Base-by-base conservation (phyloP, 345 rosid genomes). In the Stellera chamaejasme region DNA sequence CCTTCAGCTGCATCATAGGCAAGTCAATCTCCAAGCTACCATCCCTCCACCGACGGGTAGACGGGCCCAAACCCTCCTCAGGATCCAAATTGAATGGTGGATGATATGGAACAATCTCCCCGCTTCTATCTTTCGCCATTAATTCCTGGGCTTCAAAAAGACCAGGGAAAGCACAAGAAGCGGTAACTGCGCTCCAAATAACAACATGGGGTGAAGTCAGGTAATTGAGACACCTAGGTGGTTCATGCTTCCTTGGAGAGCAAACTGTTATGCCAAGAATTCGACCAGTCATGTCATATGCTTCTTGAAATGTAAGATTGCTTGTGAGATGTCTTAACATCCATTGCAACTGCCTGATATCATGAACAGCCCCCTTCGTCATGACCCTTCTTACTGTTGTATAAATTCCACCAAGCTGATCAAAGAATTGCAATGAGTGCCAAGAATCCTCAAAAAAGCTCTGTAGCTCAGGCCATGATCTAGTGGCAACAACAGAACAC, bases 1-100 rank as follows among this genome's bases (percentile, higher is more conserved):
- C 99, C 74, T 93, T 93, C 72, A 93, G 69, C 69, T 93, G 97
- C 84, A 89, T 93, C 99, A 87, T 93, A 6, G 99, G 99, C 60
- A 93, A 70, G 74, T 93, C 97, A 57, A 89, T 81, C 83, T 93
- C 97, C 80, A 93, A 77, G 75, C 99, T 89, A 55, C 99, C 99
- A 72, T 93, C 99, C 71, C 97, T 87, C 97, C 99, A 93, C 27
- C 97, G 73, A 23, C 97, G 96, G 43, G 62, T 74, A 52, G 89
- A 61, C 11, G 84, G 44, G 43, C 79, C 68, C 9, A 80, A 75
- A n/a, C 83, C 88, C 69, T 80, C 79, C 62, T 83, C 96, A 5
- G 97, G 97, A 60, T 69, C 82, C 74, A 93, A 67, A 71, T 85
- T 80, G 56, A 93, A 93, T 6, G 97, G 99, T 48, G 97, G 99